These are phyloP conservation scores for Globisporangium recalcitrans DNA, from an alignment of 352 stramenopile species.

Conservation along the genomic window DNA sequence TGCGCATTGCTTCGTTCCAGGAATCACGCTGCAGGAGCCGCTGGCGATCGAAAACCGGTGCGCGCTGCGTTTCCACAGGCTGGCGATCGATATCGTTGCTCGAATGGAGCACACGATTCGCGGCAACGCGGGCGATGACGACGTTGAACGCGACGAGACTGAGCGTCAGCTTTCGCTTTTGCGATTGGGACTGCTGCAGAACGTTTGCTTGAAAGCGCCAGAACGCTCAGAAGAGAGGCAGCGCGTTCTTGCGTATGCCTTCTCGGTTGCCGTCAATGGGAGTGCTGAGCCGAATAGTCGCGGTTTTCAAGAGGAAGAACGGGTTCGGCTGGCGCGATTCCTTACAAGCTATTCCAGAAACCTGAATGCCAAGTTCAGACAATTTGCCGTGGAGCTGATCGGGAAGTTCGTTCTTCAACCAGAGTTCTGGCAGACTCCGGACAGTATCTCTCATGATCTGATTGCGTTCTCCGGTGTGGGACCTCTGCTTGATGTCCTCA, in stretches of 20 bases:
- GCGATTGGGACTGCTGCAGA: slow-evolving; percentile 57
- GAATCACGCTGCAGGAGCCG: slow-evolving; percentile 62
- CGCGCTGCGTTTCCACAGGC: slow-evolving; percentile 61
- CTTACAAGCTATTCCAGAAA: slow-evolving; percentile 72
- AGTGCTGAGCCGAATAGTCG: slow-evolving; percentile 5
- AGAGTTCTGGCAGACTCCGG: slow-evolving; percentile 41
- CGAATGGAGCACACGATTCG: slow-evolving; percentile 26
- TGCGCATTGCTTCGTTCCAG: slow-evolving; percentile 69
- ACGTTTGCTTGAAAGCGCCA: slow-evolving; percentile 71
- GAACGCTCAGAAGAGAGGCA: slow-evolving; percentile 68
- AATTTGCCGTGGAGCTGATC: slow-evolving; percentile 77
- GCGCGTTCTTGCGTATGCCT: slow-evolving; percentile 53
- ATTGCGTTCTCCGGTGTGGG: slow-evolving; percentile 47
- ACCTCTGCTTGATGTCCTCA: slow-evolving; percentile 60
- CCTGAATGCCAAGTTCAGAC: slow-evolving; percentile 65
- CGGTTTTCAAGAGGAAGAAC: slow-evolving; percentile 48
- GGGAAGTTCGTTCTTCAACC: slow-evolving; percentile 61
- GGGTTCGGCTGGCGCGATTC: slow-evolving; percentile 55
- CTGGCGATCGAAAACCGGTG: slow-evolving; percentile 43
- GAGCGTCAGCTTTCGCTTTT: slow-evolving; percentile 40
- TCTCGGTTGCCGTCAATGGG: slow-evolving; percentile 32
- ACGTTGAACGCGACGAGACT: slow-evolving; percentile 26
- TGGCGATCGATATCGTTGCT: slow-evolving; percentile 46
- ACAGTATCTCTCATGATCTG: slow-evolving; percentile 23
- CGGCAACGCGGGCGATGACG: slow-evolving; percentile 17